phyloP scores from a whole-genome alignment of 176 grass and related monocot genomes.

The Avena insularis region DNA sequence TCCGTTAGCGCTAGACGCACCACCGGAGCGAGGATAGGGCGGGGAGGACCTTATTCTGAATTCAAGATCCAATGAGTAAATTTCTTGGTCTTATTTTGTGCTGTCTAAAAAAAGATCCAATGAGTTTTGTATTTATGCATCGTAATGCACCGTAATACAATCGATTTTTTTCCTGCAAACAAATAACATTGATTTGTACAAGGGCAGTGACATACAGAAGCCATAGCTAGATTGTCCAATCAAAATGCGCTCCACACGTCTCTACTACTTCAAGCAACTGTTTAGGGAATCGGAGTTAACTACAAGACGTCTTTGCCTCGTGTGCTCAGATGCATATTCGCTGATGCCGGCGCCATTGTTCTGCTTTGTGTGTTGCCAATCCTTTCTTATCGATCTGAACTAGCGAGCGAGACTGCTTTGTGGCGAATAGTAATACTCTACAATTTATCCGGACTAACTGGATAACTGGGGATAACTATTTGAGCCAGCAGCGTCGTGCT shows the following conservation, averaged over 20 bases:
- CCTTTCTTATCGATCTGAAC: neutral
- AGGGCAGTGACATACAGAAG: neutral
- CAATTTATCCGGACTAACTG: too few relatives aligned
- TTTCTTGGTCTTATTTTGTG: too few relatives aligned
- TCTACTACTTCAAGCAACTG: neutral
- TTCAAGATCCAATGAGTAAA: too few relatives aligned
- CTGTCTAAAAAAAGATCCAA: too few relatives aligned
- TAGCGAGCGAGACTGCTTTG: neutral
- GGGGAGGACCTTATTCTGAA: too few relatives aligned
- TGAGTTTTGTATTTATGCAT: too few relatives aligned
- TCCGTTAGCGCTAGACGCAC: too few relatives aligned
- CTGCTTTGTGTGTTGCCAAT: neutral
- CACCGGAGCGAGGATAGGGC: too few relatives aligned
- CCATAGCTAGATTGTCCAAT: neutral
- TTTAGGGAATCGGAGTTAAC: neutral
- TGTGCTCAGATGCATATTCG: conserved; percentile 23
- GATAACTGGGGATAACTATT: too few relatives aligned
- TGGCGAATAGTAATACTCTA: too few relatives aligned
- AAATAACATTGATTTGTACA: neutral
- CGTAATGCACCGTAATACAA: too few relatives aligned
- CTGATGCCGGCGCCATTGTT: neutral
- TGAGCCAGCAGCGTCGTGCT: neutral
- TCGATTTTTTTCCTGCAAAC: neutral
- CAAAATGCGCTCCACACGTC: neutral
- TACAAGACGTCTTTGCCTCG: neutral